phyloP scores from a whole-genome alignment of 2,329 filamentous ascomycete species.

The Pseudonectria buxi region DNA sequence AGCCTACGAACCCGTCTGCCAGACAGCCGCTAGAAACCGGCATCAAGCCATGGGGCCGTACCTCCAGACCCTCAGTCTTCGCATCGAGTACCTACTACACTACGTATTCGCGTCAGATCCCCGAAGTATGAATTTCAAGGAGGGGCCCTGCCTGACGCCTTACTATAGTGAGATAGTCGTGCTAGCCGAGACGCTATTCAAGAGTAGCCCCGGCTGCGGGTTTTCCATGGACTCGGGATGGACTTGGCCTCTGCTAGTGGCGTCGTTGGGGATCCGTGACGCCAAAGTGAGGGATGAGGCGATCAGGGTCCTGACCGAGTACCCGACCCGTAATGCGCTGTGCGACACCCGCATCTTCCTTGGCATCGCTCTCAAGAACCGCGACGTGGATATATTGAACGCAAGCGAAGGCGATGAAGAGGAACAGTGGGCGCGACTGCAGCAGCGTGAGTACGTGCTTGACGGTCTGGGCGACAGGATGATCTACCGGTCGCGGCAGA shows the following conservation, averaged over 20 bases:
- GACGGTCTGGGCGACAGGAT: constrained; percentile 31
- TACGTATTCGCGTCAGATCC: constrained; percentile 33
- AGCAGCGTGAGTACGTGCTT: constrained; percentile 32
- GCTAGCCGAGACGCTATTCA: constrained; percentile 32
- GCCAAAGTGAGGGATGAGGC: constrained; percentile 32
- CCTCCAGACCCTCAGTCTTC: constrained; percentile 33
- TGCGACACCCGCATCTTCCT: constrained; percentile 35
- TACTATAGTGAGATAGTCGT: constrained; percentile 36
- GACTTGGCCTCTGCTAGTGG: constrained; percentile 38
- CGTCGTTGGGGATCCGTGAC: constrained; percentile 35
- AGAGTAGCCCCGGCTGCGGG: constrained; percentile 28
- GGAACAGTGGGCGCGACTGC: constrained; percentile 34
- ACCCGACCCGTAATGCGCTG: constrained; percentile 37
- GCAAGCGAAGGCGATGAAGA: constrained; percentile 24
- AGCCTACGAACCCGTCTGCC: constrained; percentile 32
- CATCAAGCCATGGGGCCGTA: constrained; percentile 20
- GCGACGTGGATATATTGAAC: constrained; percentile 28
- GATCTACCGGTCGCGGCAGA: constrained; percentile 31
- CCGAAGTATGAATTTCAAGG: constrained; percentile 30
- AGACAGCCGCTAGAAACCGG: constrained; percentile 18
- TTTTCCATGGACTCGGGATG: constrained; percentile 42
- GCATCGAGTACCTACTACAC: constrained; percentile 37
- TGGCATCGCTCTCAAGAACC: constrained; percentile 33
- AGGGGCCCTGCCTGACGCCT: constrained; percentile 32
- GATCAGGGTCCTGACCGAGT: constrained; percentile 32